Evolutionary conservation across 2,329 filamentous ascomycete species (phyloP), one percentile per base, ranked within the genome.

Genomic region (Fusarium sp.): DNA sequence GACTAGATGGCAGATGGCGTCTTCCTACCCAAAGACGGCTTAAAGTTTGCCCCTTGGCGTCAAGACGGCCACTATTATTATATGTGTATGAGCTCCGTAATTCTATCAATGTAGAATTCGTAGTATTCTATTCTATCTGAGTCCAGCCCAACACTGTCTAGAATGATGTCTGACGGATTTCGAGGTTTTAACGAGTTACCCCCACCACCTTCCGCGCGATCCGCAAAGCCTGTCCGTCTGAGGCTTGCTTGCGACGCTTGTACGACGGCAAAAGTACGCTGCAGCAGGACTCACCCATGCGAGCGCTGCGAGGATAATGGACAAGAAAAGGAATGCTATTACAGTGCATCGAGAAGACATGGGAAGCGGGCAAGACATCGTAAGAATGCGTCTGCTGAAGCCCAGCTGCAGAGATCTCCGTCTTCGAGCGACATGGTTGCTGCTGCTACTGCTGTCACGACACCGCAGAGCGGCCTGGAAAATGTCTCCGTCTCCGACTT

Each of bases 191-290:
- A 36, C n/a, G 37, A 55, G n/a, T 18, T 44, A 6, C 11, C 33
- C 7, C 28, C 56, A 16, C 47, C 40, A 30, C n/a, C 38, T 30
- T 30, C 45, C 23, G 26, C 45, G 8, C 52, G 64, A 10, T 61
- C 50, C 31, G 30, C 44, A 6, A 67, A 67, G 28, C 60, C 65
- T 10, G 65, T 68, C 16, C 46, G 60, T 6, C 34, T 68, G 33
- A 59, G 65, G 20, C 65, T 68, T 46, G 65, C 65, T 36, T 68
- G 65, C 41, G 65, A 68, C 37, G 50, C 65, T 38, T 68, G 65
- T 61, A 68, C 65, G 16, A 65, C 65, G 16, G 65, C 65, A 41
- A 68, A 68, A n/a, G 65, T 68, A 7, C 57, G 65, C 15, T 68
- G 65, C 38, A 68, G 65, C 37, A 66, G 62, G 38, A 68, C 65